Percentiles rank a stretch among this genome's conserved stretches.
phyloP scores from a whole-genome alignment of 768 basidiomycete genomes.

The Lactifluus piperatus region DNA sequence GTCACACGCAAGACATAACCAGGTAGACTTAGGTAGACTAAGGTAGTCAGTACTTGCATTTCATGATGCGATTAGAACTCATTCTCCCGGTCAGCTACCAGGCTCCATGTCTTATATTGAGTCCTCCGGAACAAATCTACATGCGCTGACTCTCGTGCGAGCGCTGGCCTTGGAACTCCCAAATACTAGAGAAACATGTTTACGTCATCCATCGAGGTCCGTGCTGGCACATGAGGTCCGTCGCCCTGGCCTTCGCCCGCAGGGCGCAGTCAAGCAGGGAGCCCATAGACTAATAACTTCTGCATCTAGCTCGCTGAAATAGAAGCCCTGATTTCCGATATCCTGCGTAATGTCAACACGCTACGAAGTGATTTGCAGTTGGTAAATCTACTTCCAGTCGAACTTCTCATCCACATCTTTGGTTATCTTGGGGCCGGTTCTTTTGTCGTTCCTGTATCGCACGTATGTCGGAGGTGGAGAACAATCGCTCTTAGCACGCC shows the following conservation, averaged over 20 bases:
- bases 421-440: neutral
- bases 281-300: neutral
- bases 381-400: slow-evolving; percentile 7
- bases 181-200: neutral
- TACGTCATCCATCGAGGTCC: neutral
- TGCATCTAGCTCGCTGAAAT: neutral
- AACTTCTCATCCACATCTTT: slow-evolving; percentile 12
- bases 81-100: neutral
- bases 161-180: neutral
- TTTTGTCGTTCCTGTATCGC: slow-evolving; percentile 4
- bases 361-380: neutral
- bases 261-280: neutral
- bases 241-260: neutral
- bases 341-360: neutral
- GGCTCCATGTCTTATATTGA: neutral
- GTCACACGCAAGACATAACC: too few species aligned
- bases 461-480: slow-evolving; percentile 7
- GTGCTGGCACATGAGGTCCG: slow-evolving; percentile 4
- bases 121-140: neutral
- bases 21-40: too few species aligned
- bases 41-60: neutral
- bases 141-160: slow-evolving; percentile 2
- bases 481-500: neutral
- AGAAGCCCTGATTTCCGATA: neutral
- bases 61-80: neutral